Evolutionary conservation across 2,329 filamentous ascomycete species (phyloP), one percentile per base, ranked within the genome.

Genomic region (Pyrenochaeta sp.): DNA sequence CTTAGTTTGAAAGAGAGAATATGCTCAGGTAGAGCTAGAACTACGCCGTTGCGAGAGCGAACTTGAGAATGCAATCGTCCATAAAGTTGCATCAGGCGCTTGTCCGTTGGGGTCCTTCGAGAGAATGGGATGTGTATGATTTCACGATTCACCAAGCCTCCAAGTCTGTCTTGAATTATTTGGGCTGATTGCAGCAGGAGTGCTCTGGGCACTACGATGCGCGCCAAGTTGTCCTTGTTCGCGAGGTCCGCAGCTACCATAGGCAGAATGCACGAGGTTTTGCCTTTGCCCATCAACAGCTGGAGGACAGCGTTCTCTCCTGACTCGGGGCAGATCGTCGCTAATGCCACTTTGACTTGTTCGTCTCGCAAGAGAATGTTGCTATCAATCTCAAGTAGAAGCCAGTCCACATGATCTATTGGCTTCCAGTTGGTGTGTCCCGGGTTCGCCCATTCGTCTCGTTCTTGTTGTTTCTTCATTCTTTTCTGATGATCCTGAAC

Each of bases 231-330:
- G 13, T 20, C 0, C 28, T 69, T 68, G 42, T 75, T 49, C 3
- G 74, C 69, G 3, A 77, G 55, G 0, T 61, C 50, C 0, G 79
- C 68, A 0, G 81, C 80, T 0, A 86, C 79, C 24, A 88, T 84
- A 0, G 86, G 63, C 2, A 67, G 41, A 9, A 91, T 89, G 1
- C 88, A 81, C 0, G 85, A 86, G 0, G 81, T 84, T 63, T 85
- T 85, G 0, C 81, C 79, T 69, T 85, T 77, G 0, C 85, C 85
- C 84, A 88, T 88, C 48, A 86, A 83, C 67, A 88, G 77, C 48
- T 88, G 85, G 1, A 87, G 53, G 0, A 87, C 81, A 0, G 83
- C 83, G 46, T 86, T 87, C 0, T 67, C 51, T 0, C 71, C 68
- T 0, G 79, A 81, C 0, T 55, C 41, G 0, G 85, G 85, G 0